phyloP scores from a whole-genome alignment of 1,284 basidiomycete genomes.

The Tetrapyrgos nigripes region DNA sequence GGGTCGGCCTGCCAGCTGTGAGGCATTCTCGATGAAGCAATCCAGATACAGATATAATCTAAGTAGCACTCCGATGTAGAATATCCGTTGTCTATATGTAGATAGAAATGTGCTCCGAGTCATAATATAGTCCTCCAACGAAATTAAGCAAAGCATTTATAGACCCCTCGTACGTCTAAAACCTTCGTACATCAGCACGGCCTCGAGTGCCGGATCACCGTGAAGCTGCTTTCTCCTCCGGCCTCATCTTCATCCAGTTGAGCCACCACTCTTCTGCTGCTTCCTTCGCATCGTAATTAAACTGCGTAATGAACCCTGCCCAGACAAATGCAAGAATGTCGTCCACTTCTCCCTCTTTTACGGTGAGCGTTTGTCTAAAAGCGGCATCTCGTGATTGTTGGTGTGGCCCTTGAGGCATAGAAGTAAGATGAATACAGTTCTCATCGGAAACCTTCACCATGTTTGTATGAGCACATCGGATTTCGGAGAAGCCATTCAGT shows the following conservation, averaged over 20 bases:
- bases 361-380: constrained; percentile 11
- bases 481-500: constrained; percentile 18
- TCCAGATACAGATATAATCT: too few relatives aligned
- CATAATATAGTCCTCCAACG: too few relatives aligned
- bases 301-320: constrained; percentile 19
- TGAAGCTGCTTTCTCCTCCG: too few relatives aligned
- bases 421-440: constrained; percentile 7
- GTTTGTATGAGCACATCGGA: constrained; percentile 13
- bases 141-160: too few relatives aligned
- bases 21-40: too few relatives aligned
- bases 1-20: too few relatives aligned
- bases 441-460: constrained; percentile 16
- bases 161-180: too few relatives aligned
- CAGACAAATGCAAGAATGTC: constrained; percentile 19
- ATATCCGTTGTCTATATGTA: too few relatives aligned
- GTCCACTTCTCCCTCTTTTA: constrained; percentile 17
- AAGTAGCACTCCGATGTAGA: too few relatives aligned
- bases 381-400: constrained; percentile 20
- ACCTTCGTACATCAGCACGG: too few relatives aligned
- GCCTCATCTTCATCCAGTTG: constrained; percentile 14
- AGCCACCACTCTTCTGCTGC: constrained; percentile 32
- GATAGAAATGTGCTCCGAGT: too few relatives aligned
- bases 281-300: constrained; percentile 25
- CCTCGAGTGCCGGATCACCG: too few relatives aligned
- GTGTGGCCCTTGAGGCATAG: constrained; percentile 19